A percentile compares a stretch with the other conserved stretches of the same genome.
phyloP scores from a whole-genome alignment of 768 basidiomycete genomes.

The Amanita inopinata region DNA sequence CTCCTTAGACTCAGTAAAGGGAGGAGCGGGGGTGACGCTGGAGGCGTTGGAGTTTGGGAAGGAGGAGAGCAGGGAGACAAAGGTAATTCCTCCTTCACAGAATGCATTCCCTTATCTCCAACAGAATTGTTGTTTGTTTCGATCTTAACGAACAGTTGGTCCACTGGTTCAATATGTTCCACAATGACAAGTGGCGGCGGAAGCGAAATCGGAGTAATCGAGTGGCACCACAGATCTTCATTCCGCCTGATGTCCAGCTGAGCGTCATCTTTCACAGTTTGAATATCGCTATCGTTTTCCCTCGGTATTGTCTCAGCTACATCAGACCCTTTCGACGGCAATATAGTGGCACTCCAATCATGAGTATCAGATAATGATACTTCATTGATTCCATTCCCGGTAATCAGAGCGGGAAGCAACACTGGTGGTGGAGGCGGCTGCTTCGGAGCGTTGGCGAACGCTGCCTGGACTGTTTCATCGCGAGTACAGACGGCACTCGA shows the following conservation, averaged over 20 bases:
- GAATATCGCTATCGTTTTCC: not conserved
- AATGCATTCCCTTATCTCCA: not conserved
- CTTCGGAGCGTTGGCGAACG: not conserved
- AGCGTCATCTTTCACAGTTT: not conserved
- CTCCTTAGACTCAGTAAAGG: slow-evolving; percentile 5
- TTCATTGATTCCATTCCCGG: too few species aligned
- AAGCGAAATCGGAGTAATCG: not conserved
- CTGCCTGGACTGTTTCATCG: too few species aligned
- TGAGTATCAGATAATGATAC: too few species aligned
- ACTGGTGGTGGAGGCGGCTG: too few species aligned
- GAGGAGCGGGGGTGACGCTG: slow-evolving; percentile 28
- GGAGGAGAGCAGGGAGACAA: slow-evolving; percentile 2
- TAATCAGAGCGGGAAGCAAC: too few species aligned
- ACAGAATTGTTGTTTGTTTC: not conserved
- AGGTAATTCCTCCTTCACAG: not conserved
- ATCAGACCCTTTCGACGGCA: too few species aligned
- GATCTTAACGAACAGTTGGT: not conserved
- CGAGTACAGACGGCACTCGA: too few species aligned
- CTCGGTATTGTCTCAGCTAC: not conserved
- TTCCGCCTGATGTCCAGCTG: not conserved
- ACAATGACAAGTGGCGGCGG: not conserved
- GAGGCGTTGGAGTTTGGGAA: slow-evolving; percentile 33
- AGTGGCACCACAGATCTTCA: not conserved
- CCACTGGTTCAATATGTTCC: not conserved
- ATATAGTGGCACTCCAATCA: too few species aligned